Conservation (phyloP, 2,329 filamentous ascomycete species). For the Pseudopyrenochaeta lycopersici region DNA sequence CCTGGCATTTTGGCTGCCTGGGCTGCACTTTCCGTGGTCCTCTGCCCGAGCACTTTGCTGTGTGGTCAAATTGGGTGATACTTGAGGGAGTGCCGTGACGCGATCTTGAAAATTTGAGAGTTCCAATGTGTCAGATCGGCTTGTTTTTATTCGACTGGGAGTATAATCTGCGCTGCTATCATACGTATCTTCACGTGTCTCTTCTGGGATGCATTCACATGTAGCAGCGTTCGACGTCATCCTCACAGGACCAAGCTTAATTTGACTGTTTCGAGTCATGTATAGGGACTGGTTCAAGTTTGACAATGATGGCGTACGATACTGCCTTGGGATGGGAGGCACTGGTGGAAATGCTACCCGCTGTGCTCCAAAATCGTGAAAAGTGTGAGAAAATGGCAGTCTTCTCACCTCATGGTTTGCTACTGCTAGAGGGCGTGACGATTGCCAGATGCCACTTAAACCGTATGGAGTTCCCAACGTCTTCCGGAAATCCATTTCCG, state of each 20-base stretch:
- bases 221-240: slow-evolving; percentile 5
- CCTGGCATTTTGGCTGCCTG: background rate
- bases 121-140: background rate
- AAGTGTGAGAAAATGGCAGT: slow-evolving; percentile 40
- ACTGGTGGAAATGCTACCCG: slow-evolving; percentile 30
- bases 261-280: background rate
- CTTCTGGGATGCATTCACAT: slow-evolving; percentile 13
- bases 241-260: background rate
- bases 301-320: slow-evolving; percentile 25
- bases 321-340: slow-evolving; percentile 33
- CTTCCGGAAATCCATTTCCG: slow-evolving; percentile 26
- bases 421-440: slow-evolving; percentile 26
- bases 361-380: slow-evolving; percentile 30
- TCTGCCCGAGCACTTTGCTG: background rate
- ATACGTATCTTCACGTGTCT: background rate
- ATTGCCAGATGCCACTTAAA: slow-evolving; percentile 27
- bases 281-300: slow-evolving; percentile 5
- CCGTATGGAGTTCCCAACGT: slow-evolving; percentile 30
- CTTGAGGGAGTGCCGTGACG: background rate
- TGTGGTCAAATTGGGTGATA: background rate
- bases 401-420: slow-evolving; percentile 45
- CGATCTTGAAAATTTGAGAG: background rate
- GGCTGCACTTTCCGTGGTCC: background rate
- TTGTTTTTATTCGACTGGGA: background rate
- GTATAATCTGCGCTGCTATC: background rate